Conservation (phyloP, 139 green algal species). For the Volvox africanus region DNA sequence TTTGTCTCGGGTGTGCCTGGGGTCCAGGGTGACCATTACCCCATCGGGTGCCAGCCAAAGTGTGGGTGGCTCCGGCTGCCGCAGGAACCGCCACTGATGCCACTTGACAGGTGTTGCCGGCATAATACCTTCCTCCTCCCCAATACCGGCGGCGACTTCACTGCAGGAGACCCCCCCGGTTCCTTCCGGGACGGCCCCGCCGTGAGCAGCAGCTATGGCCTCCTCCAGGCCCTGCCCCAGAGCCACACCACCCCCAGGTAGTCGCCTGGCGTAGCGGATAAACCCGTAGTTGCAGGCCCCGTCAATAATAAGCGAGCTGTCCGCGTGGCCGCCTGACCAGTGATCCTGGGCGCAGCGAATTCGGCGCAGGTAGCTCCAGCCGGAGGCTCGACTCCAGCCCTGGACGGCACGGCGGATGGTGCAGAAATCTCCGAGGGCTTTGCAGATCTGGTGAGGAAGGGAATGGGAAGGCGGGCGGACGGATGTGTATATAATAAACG, state of each 20-base stretch:
- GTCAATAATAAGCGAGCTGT: constrained; percentile 37
- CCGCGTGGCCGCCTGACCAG: neutral
- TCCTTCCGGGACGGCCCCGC: no score
- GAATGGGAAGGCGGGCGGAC: neutral
- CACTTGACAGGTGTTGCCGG: neutral
- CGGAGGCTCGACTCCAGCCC: constrained; percentile 48
- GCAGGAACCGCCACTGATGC: neutral
- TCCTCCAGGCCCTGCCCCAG: constrained; percentile 11
- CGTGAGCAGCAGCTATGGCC: neutral
- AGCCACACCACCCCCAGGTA: neutral
- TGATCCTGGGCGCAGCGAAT: constrained; percentile 49
- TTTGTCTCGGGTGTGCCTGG: constrained; percentile 45
- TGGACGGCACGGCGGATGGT: constrained; percentile 35
- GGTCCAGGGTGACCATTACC: constrained; percentile 25
- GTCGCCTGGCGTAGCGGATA: neutral
- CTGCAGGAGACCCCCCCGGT: no score
- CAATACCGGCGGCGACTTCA: neutral
- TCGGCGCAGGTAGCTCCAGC: constrained; percentile 43
- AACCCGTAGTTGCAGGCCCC: constrained; percentile 6
- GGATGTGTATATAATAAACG: no score
- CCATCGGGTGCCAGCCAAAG: constrained; percentile 6
- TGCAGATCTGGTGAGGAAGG: constrained; percentile 36
- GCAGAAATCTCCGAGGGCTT: constrained; percentile 33
- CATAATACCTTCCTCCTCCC: neutral
- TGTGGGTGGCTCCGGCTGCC: neutral